Evolutionary conservation across 768 basidiomycete species (phyloP).

Genomic region (Russula dissimulans): DNA sequence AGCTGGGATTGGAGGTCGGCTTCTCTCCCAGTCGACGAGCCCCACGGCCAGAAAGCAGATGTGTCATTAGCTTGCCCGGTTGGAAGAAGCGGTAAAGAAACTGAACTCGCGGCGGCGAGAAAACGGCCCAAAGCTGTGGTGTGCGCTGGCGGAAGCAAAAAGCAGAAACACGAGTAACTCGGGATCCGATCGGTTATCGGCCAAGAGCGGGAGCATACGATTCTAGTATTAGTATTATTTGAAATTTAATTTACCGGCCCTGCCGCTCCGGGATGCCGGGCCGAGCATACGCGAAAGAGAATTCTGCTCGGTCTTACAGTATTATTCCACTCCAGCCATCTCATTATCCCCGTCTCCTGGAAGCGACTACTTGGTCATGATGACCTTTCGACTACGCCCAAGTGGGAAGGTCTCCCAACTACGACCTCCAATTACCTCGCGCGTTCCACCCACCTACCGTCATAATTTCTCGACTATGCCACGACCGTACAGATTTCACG

Average conservation of each 20-base stretch:
- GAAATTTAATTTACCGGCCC: too few species aligned
- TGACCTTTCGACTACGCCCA: background rate
- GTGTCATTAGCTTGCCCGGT: background rate
- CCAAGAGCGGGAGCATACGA: too few species aligned
- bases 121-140: background rate
- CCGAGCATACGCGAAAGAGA: too few species aligned
- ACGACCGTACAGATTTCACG: conserved; percentile 60
- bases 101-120: background rate
- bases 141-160: background rate
- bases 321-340: background rate
- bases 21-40: background rate
- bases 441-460: background rate
- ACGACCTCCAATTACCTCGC: background rate
- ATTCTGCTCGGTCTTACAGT: too few species aligned
- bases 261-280: too few species aligned
- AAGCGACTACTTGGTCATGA: background rate
- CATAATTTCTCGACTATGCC: conserved; percentile 24
- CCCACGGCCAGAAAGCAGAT: background rate
- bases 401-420: background rate
- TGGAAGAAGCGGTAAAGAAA: background rate
- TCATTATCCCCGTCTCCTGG: background rate
- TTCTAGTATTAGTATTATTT: too few species aligned
- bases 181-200: background rate
- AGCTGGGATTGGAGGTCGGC: background rate
- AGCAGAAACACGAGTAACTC: background rate